Evolutionary conservation across 768 basidiomycete species (phyloP).

Genomic region (Amanita thiersii): DNA sequence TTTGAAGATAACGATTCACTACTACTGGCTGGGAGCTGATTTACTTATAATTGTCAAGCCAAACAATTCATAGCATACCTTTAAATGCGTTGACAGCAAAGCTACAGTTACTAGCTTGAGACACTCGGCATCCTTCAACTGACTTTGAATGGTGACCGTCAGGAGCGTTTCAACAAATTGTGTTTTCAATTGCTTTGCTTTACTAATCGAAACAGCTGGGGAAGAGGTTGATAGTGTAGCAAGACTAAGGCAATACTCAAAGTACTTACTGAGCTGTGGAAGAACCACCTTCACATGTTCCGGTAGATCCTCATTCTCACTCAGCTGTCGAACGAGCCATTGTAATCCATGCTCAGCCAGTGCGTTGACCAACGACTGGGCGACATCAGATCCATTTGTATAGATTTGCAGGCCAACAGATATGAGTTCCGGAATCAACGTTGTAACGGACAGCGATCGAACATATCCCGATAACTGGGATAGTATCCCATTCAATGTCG

Average conservation of each 20-base stretch:
- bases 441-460: constrained; percentile 15
- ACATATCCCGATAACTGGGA: constrained; percentile 19
- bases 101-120: constrained; percentile 37
- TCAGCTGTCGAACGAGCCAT: constrained; percentile 43
- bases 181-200: constrained; percentile 30
- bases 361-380: constrained; percentile 14
- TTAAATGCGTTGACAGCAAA: constrained; percentile 13
- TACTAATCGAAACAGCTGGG: constrained; percentile 23
- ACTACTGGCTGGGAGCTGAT: constrained; percentile 42
- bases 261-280: constrained; percentile 29
- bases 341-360: constrained; percentile 41
- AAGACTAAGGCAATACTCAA: background rate
- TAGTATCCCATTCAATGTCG: constrained; percentile 14
- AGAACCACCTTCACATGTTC: constrained; percentile 16
- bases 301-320: constrained; percentile 19
- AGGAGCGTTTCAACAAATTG: constrained; percentile 69
- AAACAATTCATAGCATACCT: constrained; percentile 1
- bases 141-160: constrained; percentile 51
- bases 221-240: background rate
- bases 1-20: constrained; percentile 73
- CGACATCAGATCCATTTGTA: constrained; percentile 12
- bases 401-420: constrained; percentile 22
- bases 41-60: no score
- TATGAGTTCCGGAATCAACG: constrained; percentile 21
- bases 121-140: constrained; percentile 33